Conservation (phyloP, 2,329 filamentous ascomycete genomes). For the Leptographium lundbergii region DNA sequence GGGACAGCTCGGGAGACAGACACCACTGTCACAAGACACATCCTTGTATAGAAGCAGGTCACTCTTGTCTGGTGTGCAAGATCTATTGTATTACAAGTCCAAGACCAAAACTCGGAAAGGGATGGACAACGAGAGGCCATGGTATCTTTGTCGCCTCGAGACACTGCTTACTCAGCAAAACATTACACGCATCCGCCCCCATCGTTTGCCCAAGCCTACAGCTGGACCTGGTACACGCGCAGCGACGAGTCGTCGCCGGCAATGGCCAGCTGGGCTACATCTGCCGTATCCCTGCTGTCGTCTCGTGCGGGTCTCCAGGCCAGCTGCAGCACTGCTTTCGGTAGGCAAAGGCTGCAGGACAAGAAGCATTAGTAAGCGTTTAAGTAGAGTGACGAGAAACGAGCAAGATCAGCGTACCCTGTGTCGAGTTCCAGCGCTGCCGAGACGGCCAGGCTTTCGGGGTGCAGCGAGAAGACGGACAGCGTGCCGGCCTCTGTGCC, state of each 20-base stretch:
- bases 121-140: no score
- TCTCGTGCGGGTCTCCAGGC: slow-evolving; percentile 49
- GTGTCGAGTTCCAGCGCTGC: slow-evolving; percentile 21
- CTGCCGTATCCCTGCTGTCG: not conserved
- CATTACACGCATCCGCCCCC: no score
- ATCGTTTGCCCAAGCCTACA: slow-evolving; percentile 3
- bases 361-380: not conserved
- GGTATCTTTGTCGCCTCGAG: no score
- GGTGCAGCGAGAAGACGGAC: slow-evolving; percentile 28
- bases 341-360: slow-evolving; percentile 37
- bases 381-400: not conserved
- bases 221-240: slow-evolving; percentile 37
- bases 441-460: slow-evolving; percentile 20
- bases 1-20: no score
- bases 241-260: slow-evolving; percentile 50
- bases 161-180: no score
- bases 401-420: slow-evolving; percentile 24
- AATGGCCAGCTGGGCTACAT: slow-evolving; percentile 31
- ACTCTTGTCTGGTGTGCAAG: no score
- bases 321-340: slow-evolving; percentile 53
- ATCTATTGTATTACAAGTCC: no score
- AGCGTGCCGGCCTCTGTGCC: slow-evolving; percentile 44
- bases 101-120: no score
- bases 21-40: no score
- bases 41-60: no score